Base-by-base conservation (phyloP, 2,329 filamentous ascomycete genomes). In the Fonsecaea nubica region DNA sequence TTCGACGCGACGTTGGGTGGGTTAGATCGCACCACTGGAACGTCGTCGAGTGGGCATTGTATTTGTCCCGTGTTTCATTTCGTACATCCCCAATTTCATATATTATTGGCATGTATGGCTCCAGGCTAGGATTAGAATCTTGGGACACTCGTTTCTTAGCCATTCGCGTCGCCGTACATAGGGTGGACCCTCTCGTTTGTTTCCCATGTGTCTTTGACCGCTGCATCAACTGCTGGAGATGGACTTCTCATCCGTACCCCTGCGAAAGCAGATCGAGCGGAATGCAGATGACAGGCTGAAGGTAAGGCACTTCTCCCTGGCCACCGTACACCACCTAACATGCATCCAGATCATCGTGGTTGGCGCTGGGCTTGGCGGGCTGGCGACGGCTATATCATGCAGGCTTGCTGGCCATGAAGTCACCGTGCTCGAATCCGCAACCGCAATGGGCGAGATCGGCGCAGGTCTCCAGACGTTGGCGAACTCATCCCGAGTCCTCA, bases 391-490 rank as follows among this genome's bases (percentile, higher is more conserved):
- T 2, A 73, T 77, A 30, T 71, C 74, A 2, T 71, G 76, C 42
- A 68, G 69, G n/a, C 64, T 53, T 40, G 61, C 56, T 2, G 71
- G 71, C 2, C 72, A 76, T 55, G 67, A 69, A 1, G 71, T 65
- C 18, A 62, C 63, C 45, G 42, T 65, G 58, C 63, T 65, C 68
- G 78, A 80, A 57, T 76, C 78, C 67, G 77, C 78, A 3, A 57
- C 71, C 1, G 74, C 77, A 25, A 79, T 80, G 60, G 72, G 70
- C 15, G 77, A 79, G 65, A 77, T 79, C 30, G 78, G 77, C 4
- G 77, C 77, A 3, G 77, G 77, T 1, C 75, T 79, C 45, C 77
- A 77, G 36, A 77, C 79, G 58, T 75, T 75, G 10, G 73, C 76
- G 18, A 79, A 79, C 58, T 77, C 77, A 2, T 72, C 55, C 15